These are phyloP conservation scores for Pseudonitzschia multiseries DNA, from an alignment of 108 stramenopile genomes.

Conservation along the genomic window DNA sequence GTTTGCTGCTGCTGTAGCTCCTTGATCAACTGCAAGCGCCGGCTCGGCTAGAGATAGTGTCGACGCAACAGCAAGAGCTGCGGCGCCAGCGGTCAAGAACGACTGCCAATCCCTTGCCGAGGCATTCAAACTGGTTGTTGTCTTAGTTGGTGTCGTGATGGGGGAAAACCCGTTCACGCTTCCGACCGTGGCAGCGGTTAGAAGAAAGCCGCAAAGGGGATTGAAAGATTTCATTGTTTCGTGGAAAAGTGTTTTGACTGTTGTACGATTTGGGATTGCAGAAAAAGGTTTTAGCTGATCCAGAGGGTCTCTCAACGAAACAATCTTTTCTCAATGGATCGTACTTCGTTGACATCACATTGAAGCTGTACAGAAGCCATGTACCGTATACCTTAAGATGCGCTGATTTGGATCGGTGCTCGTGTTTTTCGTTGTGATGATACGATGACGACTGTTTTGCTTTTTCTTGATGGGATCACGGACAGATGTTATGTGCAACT, in stretches of 20 bases:
- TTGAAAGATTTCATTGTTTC: not conserved
- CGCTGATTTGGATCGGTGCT: not conserved
- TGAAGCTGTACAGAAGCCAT: not conserved
- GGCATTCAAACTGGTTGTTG: not conserved
- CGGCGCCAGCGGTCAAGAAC: not conserved
- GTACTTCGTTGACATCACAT: not conserved
- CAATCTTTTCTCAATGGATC: not conserved
- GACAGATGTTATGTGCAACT: not conserved
- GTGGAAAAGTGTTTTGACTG: not conserved
- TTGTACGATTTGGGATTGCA: too few relatives aligned
- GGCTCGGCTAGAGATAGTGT: slow-evolving; percentile 21
- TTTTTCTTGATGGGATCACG: not conserved
- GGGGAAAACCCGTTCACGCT: slow-evolving; percentile 2
- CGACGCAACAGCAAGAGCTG: slow-evolving; percentile 16
- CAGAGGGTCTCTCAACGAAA: not conserved
- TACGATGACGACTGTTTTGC: not conserved
- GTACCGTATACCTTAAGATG: too few relatives aligned
- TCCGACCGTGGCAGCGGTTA: not conserved
- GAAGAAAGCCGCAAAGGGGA: not conserved
- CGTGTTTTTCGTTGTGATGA: not conserved
- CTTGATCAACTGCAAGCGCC: slow-evolving; percentile 40
- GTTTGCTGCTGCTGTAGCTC: slow-evolving; percentile 62
- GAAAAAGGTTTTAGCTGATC: not conserved
- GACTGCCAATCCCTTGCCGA: not conserved
- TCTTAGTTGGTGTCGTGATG: not conserved